A percentile compares a stretch with the other conserved stretches of the same genome.
Conservation (phyloP, 371 early-diverging fungal species). For the Rhizopus microsporus region DNA sequence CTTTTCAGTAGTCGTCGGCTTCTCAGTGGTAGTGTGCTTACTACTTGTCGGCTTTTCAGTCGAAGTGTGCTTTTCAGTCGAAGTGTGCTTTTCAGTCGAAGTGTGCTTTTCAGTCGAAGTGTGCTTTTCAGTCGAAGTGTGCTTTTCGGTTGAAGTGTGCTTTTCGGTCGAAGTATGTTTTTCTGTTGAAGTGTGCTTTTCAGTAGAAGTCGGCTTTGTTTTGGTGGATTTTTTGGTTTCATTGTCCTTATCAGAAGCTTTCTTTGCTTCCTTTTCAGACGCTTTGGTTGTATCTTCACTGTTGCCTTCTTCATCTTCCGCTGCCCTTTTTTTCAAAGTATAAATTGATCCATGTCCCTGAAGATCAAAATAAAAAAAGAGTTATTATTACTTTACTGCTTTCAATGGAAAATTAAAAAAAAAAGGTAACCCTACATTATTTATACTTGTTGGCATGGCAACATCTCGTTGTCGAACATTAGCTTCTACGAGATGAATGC, state of each 20-base stretch:
- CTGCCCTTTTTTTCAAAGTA: background rate
- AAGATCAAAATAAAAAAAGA: background rate
- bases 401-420: background rate
- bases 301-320: background rate
- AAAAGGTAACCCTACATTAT: background rate
- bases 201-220: background rate
- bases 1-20: background rate
- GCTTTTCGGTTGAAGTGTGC: background rate
- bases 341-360: background rate
- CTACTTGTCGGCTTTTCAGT: background rate
- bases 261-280: background rate
- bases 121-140: slow-evolving; percentile 6
- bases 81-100: slow-evolving; percentile 1
- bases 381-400: background rate
- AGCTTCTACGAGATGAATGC: slow-evolving; percentile 1
- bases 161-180: slow-evolving; percentile 2
- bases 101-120: slow-evolving; percentile 1
- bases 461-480: background rate
- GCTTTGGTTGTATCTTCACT: background rate
- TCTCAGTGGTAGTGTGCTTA: background rate
- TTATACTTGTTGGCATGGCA: background rate
- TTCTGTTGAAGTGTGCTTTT: background rate
- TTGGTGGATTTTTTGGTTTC: slow-evolving; percentile 1
- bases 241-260: background rate
- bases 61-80: background rate